phyloP scores from a whole-genome alignment of 164 flowering plant species.

The Stephania cephalantha region DNA sequence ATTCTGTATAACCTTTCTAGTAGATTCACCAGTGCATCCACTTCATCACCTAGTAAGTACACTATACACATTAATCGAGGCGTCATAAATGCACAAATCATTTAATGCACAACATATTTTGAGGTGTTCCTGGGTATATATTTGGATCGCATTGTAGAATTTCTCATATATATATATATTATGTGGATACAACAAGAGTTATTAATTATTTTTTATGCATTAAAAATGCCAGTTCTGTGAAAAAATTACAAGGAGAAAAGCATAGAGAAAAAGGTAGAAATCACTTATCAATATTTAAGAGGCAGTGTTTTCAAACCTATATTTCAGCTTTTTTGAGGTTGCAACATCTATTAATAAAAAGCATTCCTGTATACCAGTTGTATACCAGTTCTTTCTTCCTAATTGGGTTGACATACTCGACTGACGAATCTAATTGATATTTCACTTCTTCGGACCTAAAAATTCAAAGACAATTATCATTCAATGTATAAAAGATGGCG shows the following conservation, averaged over 20 bases:
- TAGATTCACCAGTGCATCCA: constrained; percentile 47
- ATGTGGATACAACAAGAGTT: too few species aligned
- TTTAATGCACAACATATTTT: too few species aligned
- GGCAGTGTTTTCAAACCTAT: constrained; percentile 41
- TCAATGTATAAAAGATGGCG: too few species aligned
- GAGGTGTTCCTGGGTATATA: too few species aligned
- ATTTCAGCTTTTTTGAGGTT: constrained; percentile 62
- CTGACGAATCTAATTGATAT: constrained; percentile 19
- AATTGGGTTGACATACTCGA: constrained; percentile 22
- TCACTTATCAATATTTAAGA: neutral
- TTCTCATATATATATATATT: too few species aligned
- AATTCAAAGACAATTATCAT: constrained; percentile 8
- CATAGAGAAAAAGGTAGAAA: neutral
- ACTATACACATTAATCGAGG: constrained; percentile 29
- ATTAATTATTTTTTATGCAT: too few species aligned
- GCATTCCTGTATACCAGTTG: constrained; percentile 47
- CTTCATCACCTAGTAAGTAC: constrained; percentile 76
- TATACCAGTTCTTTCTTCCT: constrained; percentile 36
- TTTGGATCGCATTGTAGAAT: too few species aligned
- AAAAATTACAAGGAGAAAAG: too few species aligned
- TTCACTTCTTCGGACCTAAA: constrained; percentile 46
- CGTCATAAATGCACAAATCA: too few species aligned
- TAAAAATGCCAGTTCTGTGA: too few species aligned
- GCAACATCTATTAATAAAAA: constrained; percentile 48
- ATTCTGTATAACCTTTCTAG: constrained; percentile 45